These are phyloP conservation scores for Closterium sp. DNA, from an alignment of 139 green algal species.

Conservation along the genomic window DNA sequence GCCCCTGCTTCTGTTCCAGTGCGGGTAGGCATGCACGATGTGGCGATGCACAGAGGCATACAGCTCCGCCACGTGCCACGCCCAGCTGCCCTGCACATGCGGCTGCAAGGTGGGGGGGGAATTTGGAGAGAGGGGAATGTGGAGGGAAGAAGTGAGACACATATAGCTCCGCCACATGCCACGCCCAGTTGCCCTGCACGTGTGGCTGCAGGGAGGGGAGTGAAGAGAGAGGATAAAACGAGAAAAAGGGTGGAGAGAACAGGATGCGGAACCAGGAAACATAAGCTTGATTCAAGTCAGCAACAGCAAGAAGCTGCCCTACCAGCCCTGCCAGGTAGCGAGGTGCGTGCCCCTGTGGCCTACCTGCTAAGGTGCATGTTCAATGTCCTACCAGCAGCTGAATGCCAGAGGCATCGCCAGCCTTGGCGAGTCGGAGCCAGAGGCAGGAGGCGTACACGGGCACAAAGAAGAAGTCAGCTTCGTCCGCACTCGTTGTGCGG, in stretches of 20 bases:
- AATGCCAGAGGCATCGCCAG: neutral
- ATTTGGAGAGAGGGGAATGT: neutral
- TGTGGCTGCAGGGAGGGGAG: neutral
- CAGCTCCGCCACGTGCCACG: neutral
- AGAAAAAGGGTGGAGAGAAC: too few species aligned
- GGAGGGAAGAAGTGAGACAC: neutral
- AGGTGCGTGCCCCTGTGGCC: too few species aligned
- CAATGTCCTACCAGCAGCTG: neutral
- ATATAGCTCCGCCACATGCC: neutral
- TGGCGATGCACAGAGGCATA: neutral
- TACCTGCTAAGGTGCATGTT: too few species aligned
- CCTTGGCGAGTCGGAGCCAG: neutral
- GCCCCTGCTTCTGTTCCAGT: neutral
- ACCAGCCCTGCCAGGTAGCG: too few species aligned
- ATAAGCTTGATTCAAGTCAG: too few species aligned
- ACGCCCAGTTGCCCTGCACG: neutral
- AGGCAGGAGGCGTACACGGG: conserved; percentile 20
- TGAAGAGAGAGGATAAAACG: neutral
- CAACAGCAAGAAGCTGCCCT: too few species aligned
- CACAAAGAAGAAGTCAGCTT: conserved; percentile 56
- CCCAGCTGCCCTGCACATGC: neutral
- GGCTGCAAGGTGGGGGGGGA: neutral
- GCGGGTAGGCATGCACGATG: neutral
- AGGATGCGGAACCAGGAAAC: too few species aligned
- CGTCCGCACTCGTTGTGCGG: conserved; percentile 62